These are phyloP conservation scores for Rhynchospora tenuis DNA, from an alignment of 176 grass and related monocot species.

Conservation along the genomic window DNA sequence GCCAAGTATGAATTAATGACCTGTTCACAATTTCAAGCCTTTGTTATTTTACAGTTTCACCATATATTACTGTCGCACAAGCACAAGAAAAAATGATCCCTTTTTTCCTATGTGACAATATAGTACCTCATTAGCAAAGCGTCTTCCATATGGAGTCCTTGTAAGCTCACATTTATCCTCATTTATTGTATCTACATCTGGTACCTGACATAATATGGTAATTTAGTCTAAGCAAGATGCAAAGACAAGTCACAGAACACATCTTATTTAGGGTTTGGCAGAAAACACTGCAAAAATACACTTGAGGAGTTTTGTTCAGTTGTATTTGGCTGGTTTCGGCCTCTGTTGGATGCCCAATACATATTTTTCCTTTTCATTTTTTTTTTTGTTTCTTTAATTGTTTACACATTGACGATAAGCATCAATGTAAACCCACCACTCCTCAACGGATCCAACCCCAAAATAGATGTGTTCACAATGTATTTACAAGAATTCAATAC, in stretches of 20 bases:
- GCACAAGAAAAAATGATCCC: neutral
- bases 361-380: neutral
- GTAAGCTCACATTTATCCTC: slow-evolving; percentile 82
- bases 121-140: slow-evolving; percentile 46
- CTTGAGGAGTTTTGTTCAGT: neutral
- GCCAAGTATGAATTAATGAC: slow-evolving; percentile 82
- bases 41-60: neutral
- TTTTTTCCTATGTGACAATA: neutral
- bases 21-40: slow-evolving; percentile 34
- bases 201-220: slow-evolving; percentile 42
- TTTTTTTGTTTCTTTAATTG: neutral
- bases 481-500: neutral
- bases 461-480: neutral
- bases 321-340: neutral
- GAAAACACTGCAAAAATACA: neutral
- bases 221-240: neutral
- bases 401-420: too few relatives aligned
- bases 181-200: slow-evolving; percentile 50
- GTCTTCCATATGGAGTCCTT: slow-evolving; percentile 63
- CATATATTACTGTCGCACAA: slow-evolving; percentile 5
- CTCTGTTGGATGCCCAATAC: neutral
- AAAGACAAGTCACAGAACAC: neutral
- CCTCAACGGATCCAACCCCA: too few relatives aligned
- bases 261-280: neutral
- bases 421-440: too few relatives aligned